Evolutionary conservation across 805 yeast species (phyloP), one percentile per base, ranked within the genome.

Genomic region (Monosporozyma siamensis): DNA sequence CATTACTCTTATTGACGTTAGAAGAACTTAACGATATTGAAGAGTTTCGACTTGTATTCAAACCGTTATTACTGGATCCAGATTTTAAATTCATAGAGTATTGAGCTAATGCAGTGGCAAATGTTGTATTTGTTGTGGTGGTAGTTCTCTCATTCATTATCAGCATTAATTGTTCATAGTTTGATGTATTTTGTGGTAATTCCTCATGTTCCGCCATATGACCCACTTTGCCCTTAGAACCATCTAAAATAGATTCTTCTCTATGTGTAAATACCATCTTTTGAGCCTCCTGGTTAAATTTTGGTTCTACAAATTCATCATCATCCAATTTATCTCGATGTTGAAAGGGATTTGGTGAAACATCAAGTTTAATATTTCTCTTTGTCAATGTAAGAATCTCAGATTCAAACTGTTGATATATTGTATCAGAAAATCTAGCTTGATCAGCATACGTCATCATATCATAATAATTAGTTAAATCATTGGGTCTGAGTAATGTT

Each of bases 141-240:
- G 56, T 66, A 32, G 60, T 54, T 41, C 64, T 61, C 40, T 78
- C 82, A 48, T 71, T 72, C 71, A 80, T 66, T 8, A 78, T 70
- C 24, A 80, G 68, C 97, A 90, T 90, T 57, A 88, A 69, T 56
- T 86, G 95, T 61, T 92, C 97, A 65, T 84, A 87, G 49, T 87
- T 94, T 1, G 89, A 78, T 44, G 80, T 75, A 52, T 83, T 83
- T 57, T 87, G 95, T 30, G 79, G 76, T 21, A 69, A 57, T 48
- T 82, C 87, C 55, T 80, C 88, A 52, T 80, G 87, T 36, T 80
- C 70, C 41, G 68, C 72, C 27, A 71, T 65, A 48, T 53, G 67
- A 4, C 73, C 72, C 12, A 67, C 67, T 27, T 68, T 58, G 21
- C 68, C 68, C 47, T 65, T 65, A 4, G 70, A 59, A 10, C 59